Evolutionary conservation across 371 early-diverging fungal genomes (phyloP).

Genomic region (Mortierella sp.): DNA sequence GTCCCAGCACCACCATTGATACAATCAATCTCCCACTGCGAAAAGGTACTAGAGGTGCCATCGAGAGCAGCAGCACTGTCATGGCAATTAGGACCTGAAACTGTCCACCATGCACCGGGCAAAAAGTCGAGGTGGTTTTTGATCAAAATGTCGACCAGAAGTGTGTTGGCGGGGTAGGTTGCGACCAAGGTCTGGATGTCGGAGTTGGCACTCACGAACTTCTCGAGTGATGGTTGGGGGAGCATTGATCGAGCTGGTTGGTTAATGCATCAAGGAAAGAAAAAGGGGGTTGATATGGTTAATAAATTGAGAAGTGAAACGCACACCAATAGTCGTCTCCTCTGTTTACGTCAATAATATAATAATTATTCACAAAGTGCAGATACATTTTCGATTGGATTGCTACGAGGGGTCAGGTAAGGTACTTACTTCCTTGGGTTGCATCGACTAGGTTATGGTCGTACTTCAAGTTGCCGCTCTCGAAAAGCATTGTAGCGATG

Average conservation of each 20-base stretch:
- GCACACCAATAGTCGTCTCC: not conserved
- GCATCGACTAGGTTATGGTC: slow-evolving; percentile 32
- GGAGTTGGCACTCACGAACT: slow-evolving; percentile 35
- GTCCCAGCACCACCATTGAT: slow-evolving; percentile 38
- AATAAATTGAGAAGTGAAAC: no score
- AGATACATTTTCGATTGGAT: not conserved
- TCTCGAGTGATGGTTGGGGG: slow-evolving; percentile 27
- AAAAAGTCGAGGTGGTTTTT: slow-evolving; percentile 42
- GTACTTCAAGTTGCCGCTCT: slow-evolving; percentile 42
- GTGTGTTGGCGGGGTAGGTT: slow-evolving; percentile 12
- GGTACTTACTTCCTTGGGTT: slow-evolving; percentile 49
- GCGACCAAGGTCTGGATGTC: slow-evolving; percentile 31
- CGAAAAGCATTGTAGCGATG: slow-evolving; percentile 46
- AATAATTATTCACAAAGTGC: not conserved
- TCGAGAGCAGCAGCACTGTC: slow-evolving; percentile 19
- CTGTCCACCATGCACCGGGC: slow-evolving; percentile 55
- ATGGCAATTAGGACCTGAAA: slow-evolving; percentile 36
- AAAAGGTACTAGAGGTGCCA: slow-evolving; percentile 10
- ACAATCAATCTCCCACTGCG: slow-evolving; percentile 32
- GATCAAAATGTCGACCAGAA: slow-evolving; percentile 46
- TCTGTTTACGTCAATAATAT: no score
- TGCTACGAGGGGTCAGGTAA: not conserved
- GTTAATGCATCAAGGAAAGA: not conserved
- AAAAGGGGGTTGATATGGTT: not conserved
- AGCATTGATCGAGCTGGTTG: slow-evolving; percentile 45